Conservation (phyloP, 2,329 filamentous ascomycete species). For the Fusarium pseudonygamai region DNA sequence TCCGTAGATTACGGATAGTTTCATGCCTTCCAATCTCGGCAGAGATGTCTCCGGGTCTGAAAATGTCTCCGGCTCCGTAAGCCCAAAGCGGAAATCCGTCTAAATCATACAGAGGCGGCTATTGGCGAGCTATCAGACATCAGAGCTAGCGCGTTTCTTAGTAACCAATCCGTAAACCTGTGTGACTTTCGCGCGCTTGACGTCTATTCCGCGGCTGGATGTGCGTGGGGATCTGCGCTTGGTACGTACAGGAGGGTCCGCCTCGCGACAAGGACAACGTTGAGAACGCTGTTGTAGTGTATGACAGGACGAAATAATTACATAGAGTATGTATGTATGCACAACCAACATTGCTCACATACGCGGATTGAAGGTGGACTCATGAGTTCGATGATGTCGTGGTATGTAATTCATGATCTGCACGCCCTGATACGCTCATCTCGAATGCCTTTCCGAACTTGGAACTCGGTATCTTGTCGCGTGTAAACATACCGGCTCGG, state of each 20-base stretch:
- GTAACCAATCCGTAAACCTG: constrained; percentile 20
- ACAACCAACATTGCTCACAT: constrained; percentile 2
- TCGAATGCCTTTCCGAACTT: constrained; percentile 20
- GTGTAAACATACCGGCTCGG: background rate
- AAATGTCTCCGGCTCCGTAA: background rate
- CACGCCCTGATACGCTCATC: constrained; percentile 7
- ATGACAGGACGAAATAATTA: constrained; percentile 14
- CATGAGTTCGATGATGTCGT: constrained; percentile 7
- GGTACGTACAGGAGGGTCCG: background rate
- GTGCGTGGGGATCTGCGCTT: constrained; percentile 3
- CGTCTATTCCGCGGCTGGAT: constrained; percentile 28
- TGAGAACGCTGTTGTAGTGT: constrained; percentile 28
- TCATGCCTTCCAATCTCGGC: constrained; percentile 23
- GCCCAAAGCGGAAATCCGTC: constrained; percentile 43
- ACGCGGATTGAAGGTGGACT: background rate
- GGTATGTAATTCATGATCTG: constrained; percentile 7
- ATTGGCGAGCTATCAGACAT: constrained; percentile 32
- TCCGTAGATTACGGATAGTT: constrained; percentile 9
- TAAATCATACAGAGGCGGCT: constrained; percentile 22
- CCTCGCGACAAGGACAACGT: background rate
- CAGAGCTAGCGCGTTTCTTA: constrained; percentile 20
- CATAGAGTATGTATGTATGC: background rate
- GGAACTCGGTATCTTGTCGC: constrained; percentile 1
- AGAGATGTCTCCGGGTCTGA: constrained; percentile 9
- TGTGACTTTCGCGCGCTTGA: constrained; percentile 33